Base-by-base conservation (phyloP, 192 early-diverging fungal genomes). In the Linnemannia elongata region DNA sequence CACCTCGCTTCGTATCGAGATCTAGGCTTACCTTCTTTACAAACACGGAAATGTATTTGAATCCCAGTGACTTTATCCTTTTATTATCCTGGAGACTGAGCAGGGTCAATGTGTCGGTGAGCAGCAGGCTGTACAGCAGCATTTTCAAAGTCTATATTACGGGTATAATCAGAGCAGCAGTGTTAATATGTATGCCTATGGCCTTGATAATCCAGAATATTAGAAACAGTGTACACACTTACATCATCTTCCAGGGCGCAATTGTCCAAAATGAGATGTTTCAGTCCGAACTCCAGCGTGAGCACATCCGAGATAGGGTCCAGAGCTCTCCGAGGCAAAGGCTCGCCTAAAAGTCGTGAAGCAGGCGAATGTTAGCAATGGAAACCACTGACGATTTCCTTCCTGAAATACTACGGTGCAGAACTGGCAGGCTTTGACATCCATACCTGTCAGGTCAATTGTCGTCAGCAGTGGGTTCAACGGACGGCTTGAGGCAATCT, bases 211-310 rank as follows among this genome's bases (percentile, higher is more conserved):
- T 38, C 12, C 44, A 52, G 24, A 55, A 39, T 22, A 69, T 47
- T 20, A 52, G n/a, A 45, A 24, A 36, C 22, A 17, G 30, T 18
- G 52, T 68, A 9, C 30, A 13, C 27, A 75, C 79, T 75, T 80
- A 94, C 93, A 81, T 95, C 91, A 81, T 96, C 96, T 52, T 96
- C 96, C 24, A 97, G 74, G 6, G 88, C 89, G 75, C 96, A 97
- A 81, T 93, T 90, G 69, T 93, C 91, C 55, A 97, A 81, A 54
- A 90, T 91, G 30, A 97, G 91, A 69, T 93, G 90, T 69, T 83
- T 82, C 45, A 97, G 87, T 35, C 95, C 95, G 91, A 95, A 95
- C 73, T 95, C 93, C 35, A 96, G 89, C 35, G 93, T 93, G 33
- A 97, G 89, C 70, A 97, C 91, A 70, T 96, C 95, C 30, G 94